Conservation (phyloP, 768 basidiomycete species). For the Jaapia argillacea region DNA sequence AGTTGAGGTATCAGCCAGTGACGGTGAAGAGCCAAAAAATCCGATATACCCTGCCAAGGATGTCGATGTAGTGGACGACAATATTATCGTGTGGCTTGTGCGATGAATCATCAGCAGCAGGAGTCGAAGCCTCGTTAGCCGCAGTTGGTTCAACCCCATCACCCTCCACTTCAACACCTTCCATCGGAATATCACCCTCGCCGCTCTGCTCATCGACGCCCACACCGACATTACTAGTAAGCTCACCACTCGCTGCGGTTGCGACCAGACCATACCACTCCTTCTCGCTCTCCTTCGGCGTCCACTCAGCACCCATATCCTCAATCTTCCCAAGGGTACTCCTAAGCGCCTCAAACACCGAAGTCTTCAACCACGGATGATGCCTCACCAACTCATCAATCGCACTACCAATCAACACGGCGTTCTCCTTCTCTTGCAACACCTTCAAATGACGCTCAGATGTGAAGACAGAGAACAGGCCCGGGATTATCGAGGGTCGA, state of each 20-base stretch:
- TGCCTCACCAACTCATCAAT: slow-evolving; percentile 96
- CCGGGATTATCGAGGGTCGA: slow-evolving; percentile 74
- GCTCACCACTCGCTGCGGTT: slow-evolving; percentile 1
- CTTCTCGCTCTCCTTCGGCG: slow-evolving; percentile 43
- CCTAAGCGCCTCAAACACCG: slow-evolving; percentile 72
- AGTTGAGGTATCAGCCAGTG: slow-evolving; percentile 4
- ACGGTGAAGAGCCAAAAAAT: not conserved
- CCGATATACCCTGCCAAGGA: slow-evolving; percentile 58
- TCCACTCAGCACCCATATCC: slow-evolving; percentile 54
- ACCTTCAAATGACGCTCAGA: slow-evolving; percentile 76
- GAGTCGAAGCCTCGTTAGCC: slow-evolving; percentile 4
- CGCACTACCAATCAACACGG: slow-evolving; percentile 77
- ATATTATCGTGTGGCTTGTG: slow-evolving; percentile 61
- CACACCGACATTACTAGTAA: too few species aligned
- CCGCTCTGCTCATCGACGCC: too few species aligned
- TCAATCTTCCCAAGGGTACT: slow-evolving; percentile 65
- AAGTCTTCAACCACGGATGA: slow-evolving; percentile 76
- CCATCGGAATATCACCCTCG: too few species aligned
- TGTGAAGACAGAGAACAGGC: slow-evolving; percentile 79
- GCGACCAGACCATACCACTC: slow-evolving; percentile 57
- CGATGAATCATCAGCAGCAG: slow-evolving; percentile 23
- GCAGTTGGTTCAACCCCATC: not conserved
- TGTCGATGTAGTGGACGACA: slow-evolving; percentile 71
- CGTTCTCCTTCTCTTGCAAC: slow-evolving; percentile 88
- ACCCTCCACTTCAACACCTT: slow-evolving; percentile 21